Conservation (phyloP, 2,329 filamentous ascomycete species). For the Leptographium wingfieldii region DNA sequence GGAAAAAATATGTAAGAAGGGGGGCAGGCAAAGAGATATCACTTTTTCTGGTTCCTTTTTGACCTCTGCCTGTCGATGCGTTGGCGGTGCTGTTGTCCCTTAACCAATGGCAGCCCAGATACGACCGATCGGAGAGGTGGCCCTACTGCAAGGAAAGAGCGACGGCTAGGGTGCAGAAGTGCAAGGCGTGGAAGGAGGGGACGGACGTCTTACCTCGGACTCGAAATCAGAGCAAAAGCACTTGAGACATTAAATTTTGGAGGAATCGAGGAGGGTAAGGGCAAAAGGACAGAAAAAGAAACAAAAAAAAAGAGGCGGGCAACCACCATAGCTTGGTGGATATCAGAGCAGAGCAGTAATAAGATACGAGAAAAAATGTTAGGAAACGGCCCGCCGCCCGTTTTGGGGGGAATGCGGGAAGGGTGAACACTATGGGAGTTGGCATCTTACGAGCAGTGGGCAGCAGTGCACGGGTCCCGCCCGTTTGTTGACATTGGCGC, state of each 20-base stretch:
- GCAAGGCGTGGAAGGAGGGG: not conserved
- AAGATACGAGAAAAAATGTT: not conserved
- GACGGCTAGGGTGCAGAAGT: conserved; percentile 3
- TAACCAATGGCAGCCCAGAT: conserved; percentile 13
- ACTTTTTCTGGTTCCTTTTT: conserved; percentile 6
- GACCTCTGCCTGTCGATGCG: conserved; percentile 12
- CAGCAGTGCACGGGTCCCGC: not conserved
- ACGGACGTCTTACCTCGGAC: not conserved
- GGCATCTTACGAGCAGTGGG: not conserved
- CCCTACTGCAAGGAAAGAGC: conserved; percentile 11
- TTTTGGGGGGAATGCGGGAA: not conserved
- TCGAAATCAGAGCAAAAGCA: not conserved
- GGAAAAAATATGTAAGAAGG: conserved; percentile 9
- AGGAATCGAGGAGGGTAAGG: not conserved
- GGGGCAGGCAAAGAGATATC: not conserved
- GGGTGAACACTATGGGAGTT: not conserved
- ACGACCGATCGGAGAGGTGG: conserved; percentile 10
- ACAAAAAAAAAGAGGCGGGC: not conserved
- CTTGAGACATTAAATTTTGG: not conserved
- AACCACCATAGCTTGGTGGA: not conserved
- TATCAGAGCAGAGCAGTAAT: not conserved
- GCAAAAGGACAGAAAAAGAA: not conserved
- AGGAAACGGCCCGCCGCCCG: conserved; percentile 4
- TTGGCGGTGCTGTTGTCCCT: conserved; percentile 13
- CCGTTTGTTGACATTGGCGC: conserved; percentile 10